Base-by-base conservation (phyloP, 1,284 basidiomycete species). In the Exobasidium cylindrosporum region DNA sequence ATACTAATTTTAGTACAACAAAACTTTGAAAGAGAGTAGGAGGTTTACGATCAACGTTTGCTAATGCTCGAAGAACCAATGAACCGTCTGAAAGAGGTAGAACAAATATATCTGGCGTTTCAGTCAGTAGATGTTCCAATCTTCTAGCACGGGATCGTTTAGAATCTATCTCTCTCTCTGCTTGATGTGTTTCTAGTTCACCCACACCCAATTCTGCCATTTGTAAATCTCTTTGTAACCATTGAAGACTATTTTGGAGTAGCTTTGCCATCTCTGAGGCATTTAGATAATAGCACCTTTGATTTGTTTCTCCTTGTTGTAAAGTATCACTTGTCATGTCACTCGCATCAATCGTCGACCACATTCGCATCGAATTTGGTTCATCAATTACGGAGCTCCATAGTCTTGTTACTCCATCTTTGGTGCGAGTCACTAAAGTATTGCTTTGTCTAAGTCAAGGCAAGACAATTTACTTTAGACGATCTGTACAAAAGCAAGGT, bases 371-470 rank as follows among this genome's bases (percentile, higher is more conserved):
- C 14, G 64, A 61, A 2, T 66, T 54, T 2, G 71, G 71, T 21
- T 75, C 66, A 49, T 75, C 73, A 44, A 75, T 72, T 53, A 73
- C 71, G 1, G 73, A 64, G 5, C 67, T 63, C 69, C 70, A 74
- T 40, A 74, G 53, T 7, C 68, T 64, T 24, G 64, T 65, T 1
- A 67, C 62, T 23, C 71, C 71, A 26, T 74, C 71, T 10, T 56
- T 54, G 10, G 67, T 61, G 40, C 62, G 64, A 1, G 68, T 58
- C 47, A 74, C 44, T 49, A 74, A 52, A 17, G 69, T 69, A 28
- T 69, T 67, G 6, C 61, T 58, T 52, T 73, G 71, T 35, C 65
- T 69, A 35, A 44, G n/a, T n/a, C n/a, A n/a, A n/a, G n/a, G n/a
- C n/a, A n/a, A n/a, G n/a, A n/a, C n/a, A n/a, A n/a, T n/a, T n/a